Percentiles rank a stretch among this genome's conserved stretches.
Conservation (phyloP, 352 stramenopile genomes). For the Globisporangium radiosum region DNA sequence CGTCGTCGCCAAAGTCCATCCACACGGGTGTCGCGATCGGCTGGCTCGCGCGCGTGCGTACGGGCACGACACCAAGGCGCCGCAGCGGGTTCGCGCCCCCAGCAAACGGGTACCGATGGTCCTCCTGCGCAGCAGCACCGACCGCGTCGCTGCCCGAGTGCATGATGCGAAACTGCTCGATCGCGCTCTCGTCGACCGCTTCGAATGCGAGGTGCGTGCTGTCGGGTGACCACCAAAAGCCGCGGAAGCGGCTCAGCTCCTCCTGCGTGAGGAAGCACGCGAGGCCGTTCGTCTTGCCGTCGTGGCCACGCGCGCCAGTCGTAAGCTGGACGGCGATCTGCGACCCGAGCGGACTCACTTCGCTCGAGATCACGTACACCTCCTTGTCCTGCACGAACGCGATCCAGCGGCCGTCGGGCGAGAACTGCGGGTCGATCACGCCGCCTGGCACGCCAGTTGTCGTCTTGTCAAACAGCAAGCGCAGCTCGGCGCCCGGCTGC, state of each 20-base stretch:
- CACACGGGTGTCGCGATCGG: conserved; percentile 46
- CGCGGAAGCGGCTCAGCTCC: conserved; percentile 94
- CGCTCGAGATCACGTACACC: conserved; percentile 86
- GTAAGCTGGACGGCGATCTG: conserved; percentile 67
- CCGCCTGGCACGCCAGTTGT: conserved; percentile 58
- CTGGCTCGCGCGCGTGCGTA: conserved; percentile 22
- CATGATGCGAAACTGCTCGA: conserved; percentile 94
- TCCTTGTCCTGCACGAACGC: conserved; percentile 94
- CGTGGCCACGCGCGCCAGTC: conserved; percentile 52
- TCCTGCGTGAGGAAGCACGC: conserved; percentile 98
- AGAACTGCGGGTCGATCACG: conserved; percentile 92
- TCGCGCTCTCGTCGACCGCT: conserved; percentile 90
- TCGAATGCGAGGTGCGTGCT: conserved; percentile 84
- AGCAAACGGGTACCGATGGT: conserved; percentile 91
- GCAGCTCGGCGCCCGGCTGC: conserved; percentile 46
- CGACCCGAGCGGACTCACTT: conserved; percentile 22
- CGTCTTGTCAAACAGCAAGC: conserved; percentile 85
- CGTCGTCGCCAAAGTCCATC: conserved; percentile 64
- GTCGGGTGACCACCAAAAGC: conserved; percentile 95
- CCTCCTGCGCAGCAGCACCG: conserved; percentile 53
- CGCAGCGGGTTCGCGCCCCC: conserved; percentile 89
- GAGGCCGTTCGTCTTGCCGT: conserved; percentile 87
- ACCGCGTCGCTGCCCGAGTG: conserved; percentile 84
- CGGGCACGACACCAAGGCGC: conserved; percentile 68
- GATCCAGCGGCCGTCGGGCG: conserved; percentile 88